Conservation (phyloP, 192 early-diverging fungal genomes). For the Coemansia sp. region DNA sequence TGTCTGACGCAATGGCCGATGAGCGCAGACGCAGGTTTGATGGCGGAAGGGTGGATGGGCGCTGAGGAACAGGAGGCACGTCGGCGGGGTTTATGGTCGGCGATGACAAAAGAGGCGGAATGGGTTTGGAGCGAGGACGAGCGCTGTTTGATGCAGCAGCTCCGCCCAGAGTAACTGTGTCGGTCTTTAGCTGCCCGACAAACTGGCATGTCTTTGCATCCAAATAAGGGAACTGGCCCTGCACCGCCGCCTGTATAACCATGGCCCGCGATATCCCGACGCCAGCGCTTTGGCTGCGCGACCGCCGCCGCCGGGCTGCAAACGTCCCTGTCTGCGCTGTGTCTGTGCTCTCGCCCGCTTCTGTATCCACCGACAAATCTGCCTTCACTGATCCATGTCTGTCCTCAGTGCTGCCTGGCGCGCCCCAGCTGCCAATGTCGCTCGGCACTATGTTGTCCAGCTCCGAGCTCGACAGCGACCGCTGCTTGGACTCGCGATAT, state of each 20-base stretch:
- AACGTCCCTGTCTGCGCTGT: conserved; percentile 21
- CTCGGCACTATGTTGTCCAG: conserved; percentile 47
- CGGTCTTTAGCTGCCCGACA: conserved; percentile 52
- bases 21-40: conserved; percentile 23
- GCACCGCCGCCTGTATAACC: conserved; percentile 50
- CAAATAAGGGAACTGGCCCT: conserved; percentile 52
- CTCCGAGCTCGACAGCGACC: conserved; percentile 49
- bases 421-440: conserved; percentile 30
- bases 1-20: conserved; percentile 11
- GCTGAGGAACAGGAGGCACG: conserved; percentile 9
- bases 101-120: conserved; percentile 12
- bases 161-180: conserved; percentile 38
- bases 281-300: conserved; percentile 52
- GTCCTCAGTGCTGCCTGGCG: background rate
- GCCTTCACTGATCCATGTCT: background rate
- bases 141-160: conserved; percentile 30
- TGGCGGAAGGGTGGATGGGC: conserved; percentile 15
- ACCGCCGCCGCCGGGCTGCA: conserved; percentile 34
- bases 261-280: conserved; percentile 52
- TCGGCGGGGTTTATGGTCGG: conserved; percentile 20
- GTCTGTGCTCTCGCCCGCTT: background rate
- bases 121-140: background rate
- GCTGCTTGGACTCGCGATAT: conserved; percentile 43
- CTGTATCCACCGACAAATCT: background rate
- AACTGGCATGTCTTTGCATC: conserved; percentile 55